Evolutionary conservation across 2,329 filamentous ascomycete species (phyloP), one percentile per base, ranked within the genome.

Genomic region (Didymella pinodella): DNA sequence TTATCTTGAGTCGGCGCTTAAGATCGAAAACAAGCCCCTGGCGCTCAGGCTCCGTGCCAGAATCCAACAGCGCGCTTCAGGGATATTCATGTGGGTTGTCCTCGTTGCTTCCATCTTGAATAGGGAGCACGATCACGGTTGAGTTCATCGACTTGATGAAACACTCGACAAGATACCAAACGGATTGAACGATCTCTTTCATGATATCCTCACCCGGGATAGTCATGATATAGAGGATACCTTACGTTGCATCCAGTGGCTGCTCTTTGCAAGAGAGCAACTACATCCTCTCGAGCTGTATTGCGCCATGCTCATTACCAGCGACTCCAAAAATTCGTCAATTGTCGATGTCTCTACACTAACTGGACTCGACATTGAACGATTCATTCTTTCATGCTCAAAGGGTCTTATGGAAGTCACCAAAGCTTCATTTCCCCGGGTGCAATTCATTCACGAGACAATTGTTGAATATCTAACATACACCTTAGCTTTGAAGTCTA

Each of bases 121-220:
- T 48, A 75, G 76, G 44, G 79, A 80, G 57, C 76, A 68, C 54
- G 66, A 67, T 7, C 28, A 63, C 3, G 72, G 78, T 20, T 65
- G 69, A 0, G 61, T 78, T 0, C 62, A 71, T 22, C 61, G 57
- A 0, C 54, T 82, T 4, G 62, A 66, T 20, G 59, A 70, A 54
- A 71, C 68, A 55, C 69, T 84, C 1, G 22, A 66, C 7, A 75
- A 81, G 28, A 75, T 56, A 2, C 54, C 54, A 2, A 14, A 41
- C n/a, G 36, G 38, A 12, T 18, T 58, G 7, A 4, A 76, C 34
- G 73, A 82, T 0, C 64, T 88, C 0, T 88, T 89, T 58, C 75
- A 73, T 2, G 72, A 84, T 16, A 65, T 67, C 5, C 43, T 70
- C 8, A 78, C 57, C 0, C 77, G 83, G 16, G 84, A 88, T 25